Percentiles rank a stretch among this genome's conserved stretches.
Conservation (phyloP, 2,329 filamentous ascomycete genomes). For the Blastomyces parvus region DNA sequence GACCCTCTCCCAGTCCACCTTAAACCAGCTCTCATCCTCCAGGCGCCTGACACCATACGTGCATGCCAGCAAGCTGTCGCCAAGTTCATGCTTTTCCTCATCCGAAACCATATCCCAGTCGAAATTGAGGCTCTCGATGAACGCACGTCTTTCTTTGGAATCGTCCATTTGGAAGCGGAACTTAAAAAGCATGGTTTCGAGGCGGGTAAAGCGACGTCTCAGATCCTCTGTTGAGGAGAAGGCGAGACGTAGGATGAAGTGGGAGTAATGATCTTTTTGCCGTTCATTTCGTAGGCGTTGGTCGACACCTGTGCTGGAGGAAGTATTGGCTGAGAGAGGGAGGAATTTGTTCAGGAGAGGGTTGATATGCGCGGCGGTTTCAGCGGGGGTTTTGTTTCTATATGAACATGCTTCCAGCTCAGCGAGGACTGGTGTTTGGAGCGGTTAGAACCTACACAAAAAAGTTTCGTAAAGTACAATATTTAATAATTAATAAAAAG, state of each 20-base stretch:
- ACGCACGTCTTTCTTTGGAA: constrained; percentile 59
- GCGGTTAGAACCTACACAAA: not conserved
- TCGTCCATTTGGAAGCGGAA: constrained; percentile 73
- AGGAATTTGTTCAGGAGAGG: constrained; percentile 80
- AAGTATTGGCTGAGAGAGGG: constrained; percentile 66
- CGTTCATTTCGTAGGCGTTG: constrained; percentile 57
- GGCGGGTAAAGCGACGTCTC: constrained; percentile 70
- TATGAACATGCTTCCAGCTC: constrained; percentile 83
- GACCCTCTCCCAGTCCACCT: constrained; percentile 90
- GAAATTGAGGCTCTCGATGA: constrained; percentile 66
- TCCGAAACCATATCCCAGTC: constrained; percentile 77
- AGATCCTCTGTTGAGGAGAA: constrained; percentile 89
- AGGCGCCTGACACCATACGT: constrained; percentile 40
- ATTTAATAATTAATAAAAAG: not conserved
- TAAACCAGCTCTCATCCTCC: constrained; percentile 87
- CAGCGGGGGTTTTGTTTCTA: constrained; percentile 74
- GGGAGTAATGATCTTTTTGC: constrained; percentile 93
- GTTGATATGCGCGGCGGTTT: constrained; percentile 75
- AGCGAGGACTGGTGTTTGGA: constrained; percentile 26
- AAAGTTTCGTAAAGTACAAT: not conserved
- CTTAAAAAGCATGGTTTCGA: constrained; percentile 83
- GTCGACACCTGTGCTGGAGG: constrained; percentile 44
- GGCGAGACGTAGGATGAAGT: constrained; percentile 90
- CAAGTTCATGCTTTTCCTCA: constrained; percentile 64
- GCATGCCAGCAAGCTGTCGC: constrained; percentile 51